Conservation (phyloP, 495 filamentous ascomycete species). For the Aspergillus diversus region DNA sequence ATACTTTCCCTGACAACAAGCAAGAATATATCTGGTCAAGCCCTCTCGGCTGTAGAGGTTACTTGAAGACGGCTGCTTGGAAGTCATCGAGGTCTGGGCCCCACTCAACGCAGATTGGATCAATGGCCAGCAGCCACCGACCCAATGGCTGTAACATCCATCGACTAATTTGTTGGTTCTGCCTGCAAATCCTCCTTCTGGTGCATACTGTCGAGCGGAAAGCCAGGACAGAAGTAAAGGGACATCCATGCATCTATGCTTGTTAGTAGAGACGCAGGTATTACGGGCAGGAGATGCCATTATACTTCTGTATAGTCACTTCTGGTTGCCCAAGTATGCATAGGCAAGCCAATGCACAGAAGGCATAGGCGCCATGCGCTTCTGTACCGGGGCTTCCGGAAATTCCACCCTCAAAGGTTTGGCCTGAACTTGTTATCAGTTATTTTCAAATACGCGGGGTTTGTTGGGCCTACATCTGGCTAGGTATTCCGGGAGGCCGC, state of each 20-base stretch:
- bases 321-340: slow-evolving; percentile 79
- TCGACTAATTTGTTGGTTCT: slow-evolving; percentile 98
- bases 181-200: slow-evolving; percentile 89
- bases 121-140: slow-evolving; percentile 90
- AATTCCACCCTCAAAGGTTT: slow-evolving; percentile 93
- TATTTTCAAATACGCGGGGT: slow-evolving; percentile 6
- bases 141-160: slow-evolving; percentile 97
- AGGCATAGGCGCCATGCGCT: slow-evolving; percentile 96
- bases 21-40: slow-evolving; percentile 82
- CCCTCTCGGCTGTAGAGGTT: slow-evolving; percentile 82
- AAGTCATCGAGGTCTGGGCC: slow-evolving; percentile 32
- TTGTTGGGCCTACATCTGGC: slow-evolving; percentile 66
- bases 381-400: slow-evolving; percentile 78
- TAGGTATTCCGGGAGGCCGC: slow-evolving; percentile 77
- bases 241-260: slow-evolving; percentile 72
- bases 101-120: slow-evolving; percentile 77
- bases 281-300: slow-evolving; percentile 14
- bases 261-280: slow-evolving; percentile 22
- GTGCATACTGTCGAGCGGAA: slow-evolving; percentile 83
- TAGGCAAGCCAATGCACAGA: slow-evolving; percentile 87
- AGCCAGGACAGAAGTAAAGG: slow-evolving; percentile 81
- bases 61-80: slow-evolving; percentile 31
- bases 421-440: slow-evolving; percentile 57
- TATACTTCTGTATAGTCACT: slow-evolving; percentile 67
- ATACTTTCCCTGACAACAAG: slow-evolving; percentile 76